These are phyloP conservation scores for Pleodorina starrii DNA, from an alignment of 139 green algal genomes.

Conservation along the genomic window DNA sequence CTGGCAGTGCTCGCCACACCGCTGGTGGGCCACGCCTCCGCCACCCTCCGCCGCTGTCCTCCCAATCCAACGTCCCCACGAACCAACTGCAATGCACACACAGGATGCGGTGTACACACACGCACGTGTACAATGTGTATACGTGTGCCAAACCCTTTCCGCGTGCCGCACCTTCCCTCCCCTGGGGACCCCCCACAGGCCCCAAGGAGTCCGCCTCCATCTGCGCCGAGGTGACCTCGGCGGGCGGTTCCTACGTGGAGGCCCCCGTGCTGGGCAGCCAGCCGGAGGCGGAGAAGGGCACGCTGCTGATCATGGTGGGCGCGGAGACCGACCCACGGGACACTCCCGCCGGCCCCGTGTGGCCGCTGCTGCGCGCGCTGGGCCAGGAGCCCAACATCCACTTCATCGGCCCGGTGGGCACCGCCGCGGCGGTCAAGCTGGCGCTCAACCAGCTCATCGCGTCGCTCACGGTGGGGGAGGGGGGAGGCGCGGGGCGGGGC, in stretches of 20 bases:
- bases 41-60: too few species aligned
- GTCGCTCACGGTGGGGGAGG: conserved; percentile 1
- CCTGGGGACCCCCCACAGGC: background rate
- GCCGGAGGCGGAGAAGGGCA: conserved; percentile 48
- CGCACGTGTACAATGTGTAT: too few species aligned
- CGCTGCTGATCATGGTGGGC: conserved; percentile 47
- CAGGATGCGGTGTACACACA: too few species aligned
- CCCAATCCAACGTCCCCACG: too few species aligned
- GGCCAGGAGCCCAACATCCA: conserved; percentile 46
- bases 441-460: conserved; percentile 50
- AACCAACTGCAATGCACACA: too few species aligned
- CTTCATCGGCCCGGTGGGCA: conserved; percentile 41
- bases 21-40: too few species aligned
- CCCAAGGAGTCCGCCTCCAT: conserved; percentile 31
- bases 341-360: background rate
- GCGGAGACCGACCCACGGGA: conserved; percentile 31
- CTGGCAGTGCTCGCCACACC: too few species aligned
- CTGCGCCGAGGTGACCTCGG: background rate
- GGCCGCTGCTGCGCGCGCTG: conserved; percentile 34
- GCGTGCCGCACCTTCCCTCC: too few species aligned
- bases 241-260: conserved; percentile 42
- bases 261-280: conserved; percentile 49
- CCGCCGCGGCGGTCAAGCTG: conserved; percentile 38
- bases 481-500: background rate
- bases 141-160: too few species aligned